Base-by-base conservation (phyloP, 2,329 filamentous ascomycete species). In the Exophiala calicioides region DNA sequence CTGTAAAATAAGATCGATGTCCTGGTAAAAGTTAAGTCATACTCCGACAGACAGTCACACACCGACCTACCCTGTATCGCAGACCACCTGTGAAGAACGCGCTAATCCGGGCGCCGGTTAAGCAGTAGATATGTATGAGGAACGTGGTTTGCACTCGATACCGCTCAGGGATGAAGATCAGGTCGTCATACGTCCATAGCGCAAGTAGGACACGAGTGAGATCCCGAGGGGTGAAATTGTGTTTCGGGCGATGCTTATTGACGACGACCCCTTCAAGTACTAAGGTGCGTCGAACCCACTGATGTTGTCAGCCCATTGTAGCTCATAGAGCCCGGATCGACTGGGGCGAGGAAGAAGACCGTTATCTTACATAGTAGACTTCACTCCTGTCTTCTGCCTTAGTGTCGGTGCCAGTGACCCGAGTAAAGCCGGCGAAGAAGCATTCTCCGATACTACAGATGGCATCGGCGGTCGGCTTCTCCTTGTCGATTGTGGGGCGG, bases 351-450 rank as follows among this genome's bases (percentile, higher is more conserved):
- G n/a, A n/a, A n/a, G n/a, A n/a, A n/a, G n/a, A n/a, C n/a, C n/a
- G n/a, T n/a, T n/a, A 44, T 30, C 51, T 26, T 33, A 54, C 44
- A 12, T 49, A 20, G 41, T 56, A 56, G 2, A 54, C 35, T 34
- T 55, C 50, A 27, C 44, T 52, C 27, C 53, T 32, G 4, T 54
- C 52, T 19, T 52, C 45, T 34, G 12, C 19, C 12, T 16, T 19
- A 13, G 35, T 52, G 2, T 37, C 43, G 30, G 33, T 43, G 16
- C 47, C 44, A 3, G 40, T 52, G 24, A 44, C 33, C 16, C 44
- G 43, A 34, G 43, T 34, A 20, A 45, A 43, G 32, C 53, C 47
- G 16, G 51, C 53, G 31, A 56, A 56, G 41, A 56, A 52, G 26
- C 34, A 49, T 44, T 54, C 53, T n/a, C 7, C 32, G 5, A 36